Evolutionary conservation across 768 basidiomycete genomes (phyloP).

Genomic region (Phaffia tasmanica): DNA sequence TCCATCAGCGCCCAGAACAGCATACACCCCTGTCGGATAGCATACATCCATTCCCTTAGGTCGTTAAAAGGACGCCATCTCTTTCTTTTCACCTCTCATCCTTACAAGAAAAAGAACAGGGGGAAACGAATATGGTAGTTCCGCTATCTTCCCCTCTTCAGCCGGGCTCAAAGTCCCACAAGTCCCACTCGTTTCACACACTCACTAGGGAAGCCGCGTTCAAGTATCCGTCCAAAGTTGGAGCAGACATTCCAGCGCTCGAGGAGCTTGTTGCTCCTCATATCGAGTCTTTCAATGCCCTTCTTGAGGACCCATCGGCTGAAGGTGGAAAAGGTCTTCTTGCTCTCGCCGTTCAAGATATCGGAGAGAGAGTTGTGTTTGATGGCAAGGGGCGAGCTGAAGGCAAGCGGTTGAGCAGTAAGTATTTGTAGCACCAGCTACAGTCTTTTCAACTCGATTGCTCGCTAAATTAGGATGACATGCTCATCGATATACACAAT

Average conservation of each 20-base stretch:
- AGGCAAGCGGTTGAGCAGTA: conserved; percentile 79
- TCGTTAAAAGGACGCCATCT: too few relatives aligned
- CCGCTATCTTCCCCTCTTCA: conserved; percentile 1
- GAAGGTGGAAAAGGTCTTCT: conserved; percentile 64
- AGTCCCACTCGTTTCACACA: conserved; percentile 53
- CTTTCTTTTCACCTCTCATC: too few relatives aligned
- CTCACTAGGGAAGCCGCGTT: conserved; percentile 67
- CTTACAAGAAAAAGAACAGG: too few relatives aligned
- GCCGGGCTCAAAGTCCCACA: conserved; percentile 11
- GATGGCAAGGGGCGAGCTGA: conserved; percentile 53
- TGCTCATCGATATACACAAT: not conserved
- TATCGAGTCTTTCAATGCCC: conserved; percentile 88
- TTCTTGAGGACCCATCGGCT: conserved; percentile 68
- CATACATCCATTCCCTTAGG: too few relatives aligned
- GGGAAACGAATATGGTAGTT: too few relatives aligned
- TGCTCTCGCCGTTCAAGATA: conserved; percentile 64
- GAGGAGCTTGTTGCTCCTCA: conserved; percentile 91
- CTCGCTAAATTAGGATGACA: not conserved
- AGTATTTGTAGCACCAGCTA: conserved; percentile 36
- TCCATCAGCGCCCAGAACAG: too few relatives aligned
- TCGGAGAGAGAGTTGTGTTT: conserved; percentile 84
- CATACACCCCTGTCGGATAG: too few relatives aligned
- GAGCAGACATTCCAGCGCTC: conserved; percentile 63
- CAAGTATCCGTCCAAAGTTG: conserved; percentile 57
- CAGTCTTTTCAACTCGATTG: not conserved